A percentile compares a stretch with the other conserved stretches of the same genome.
phyloP scores from a whole-genome alignment of 2,329 filamentous ascomycete species.

The Microcyclosporella mali region DNA sequence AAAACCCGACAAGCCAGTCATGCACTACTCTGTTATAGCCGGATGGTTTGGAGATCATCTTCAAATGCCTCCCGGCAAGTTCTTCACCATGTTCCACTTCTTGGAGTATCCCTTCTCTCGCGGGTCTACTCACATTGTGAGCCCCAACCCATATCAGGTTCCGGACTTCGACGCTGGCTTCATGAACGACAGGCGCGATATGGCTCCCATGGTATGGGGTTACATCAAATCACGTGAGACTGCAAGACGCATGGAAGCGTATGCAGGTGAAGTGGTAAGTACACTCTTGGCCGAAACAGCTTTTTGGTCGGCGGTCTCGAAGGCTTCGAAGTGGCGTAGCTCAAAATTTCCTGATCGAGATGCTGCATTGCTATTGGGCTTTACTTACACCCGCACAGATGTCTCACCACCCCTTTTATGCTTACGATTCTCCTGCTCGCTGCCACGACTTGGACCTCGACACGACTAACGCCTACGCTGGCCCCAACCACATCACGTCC shows the following conservation, averaged over 20 bases:
- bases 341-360: no score
- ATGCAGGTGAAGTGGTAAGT: conserved; percentile 61
- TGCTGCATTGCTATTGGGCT: background rate
- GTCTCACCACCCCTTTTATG: conserved; percentile 54
- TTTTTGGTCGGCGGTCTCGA: no score
- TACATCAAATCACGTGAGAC: conserved; percentile 80
- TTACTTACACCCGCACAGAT: conserved; percentile 2
- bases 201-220: conserved; percentile 78
- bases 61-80: conserved; percentile 66
- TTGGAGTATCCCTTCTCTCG: conserved; percentile 71
- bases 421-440: conserved; percentile 62
- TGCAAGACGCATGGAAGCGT: conserved; percentile 69
- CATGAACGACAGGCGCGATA: conserved; percentile 80
- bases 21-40: conserved; percentile 75
- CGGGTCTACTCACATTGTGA: conserved; percentile 59
- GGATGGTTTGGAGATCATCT: conserved; percentile 52
- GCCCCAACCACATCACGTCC: conserved; percentile 63
- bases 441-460: conserved; percentile 67
- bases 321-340: no score
- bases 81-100: conserved; percentile 82
- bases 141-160: conserved; percentile 52
- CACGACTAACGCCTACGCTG: conserved; percentile 69
- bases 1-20: conserved; percentile 79
- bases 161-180: conserved; percentile 68
- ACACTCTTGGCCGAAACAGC: background rate